These are phyloP conservation scores for Mycena pura DNA, from an alignment of 768 basidiomycete species.

Conservation along the genomic window DNA sequence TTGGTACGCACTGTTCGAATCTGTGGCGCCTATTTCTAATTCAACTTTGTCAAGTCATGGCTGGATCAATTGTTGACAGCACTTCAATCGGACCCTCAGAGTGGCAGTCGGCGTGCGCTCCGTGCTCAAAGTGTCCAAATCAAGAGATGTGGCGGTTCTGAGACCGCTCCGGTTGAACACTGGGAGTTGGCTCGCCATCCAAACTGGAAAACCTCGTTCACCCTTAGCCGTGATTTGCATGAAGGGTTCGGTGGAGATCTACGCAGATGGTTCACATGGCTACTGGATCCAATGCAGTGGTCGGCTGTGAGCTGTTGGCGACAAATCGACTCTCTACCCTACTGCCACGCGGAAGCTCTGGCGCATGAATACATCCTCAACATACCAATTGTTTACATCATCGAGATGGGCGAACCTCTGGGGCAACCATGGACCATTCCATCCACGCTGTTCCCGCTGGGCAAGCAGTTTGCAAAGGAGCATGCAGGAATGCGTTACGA, in stretches of 20 bases:
- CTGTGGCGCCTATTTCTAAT: too few species aligned
- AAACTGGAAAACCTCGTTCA: not conserved
- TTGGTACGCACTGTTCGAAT: too few species aligned
- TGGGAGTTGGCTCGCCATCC: slow-evolving; percentile 4
- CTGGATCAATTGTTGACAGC: not conserved
- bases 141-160: not conserved
- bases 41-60: not conserved
- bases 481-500: not conserved
- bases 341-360: not conserved
- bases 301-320: not conserved
- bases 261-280: not conserved
- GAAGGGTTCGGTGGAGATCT: not conserved
- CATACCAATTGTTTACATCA: not conserved
- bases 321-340: not conserved
- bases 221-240: not conserved
- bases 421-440: not conserved
- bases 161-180: not conserved
- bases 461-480: not conserved
- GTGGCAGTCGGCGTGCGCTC: not conserved
- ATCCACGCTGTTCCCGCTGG: not conserved
- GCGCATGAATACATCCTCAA: not conserved
- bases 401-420: not conserved
- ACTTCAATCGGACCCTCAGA: not conserved
- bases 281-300: not conserved
- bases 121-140: not conserved